Base-by-base conservation (phyloP, 805 yeast species). In the Hemisphaericaspora nanyangensis region DNA sequence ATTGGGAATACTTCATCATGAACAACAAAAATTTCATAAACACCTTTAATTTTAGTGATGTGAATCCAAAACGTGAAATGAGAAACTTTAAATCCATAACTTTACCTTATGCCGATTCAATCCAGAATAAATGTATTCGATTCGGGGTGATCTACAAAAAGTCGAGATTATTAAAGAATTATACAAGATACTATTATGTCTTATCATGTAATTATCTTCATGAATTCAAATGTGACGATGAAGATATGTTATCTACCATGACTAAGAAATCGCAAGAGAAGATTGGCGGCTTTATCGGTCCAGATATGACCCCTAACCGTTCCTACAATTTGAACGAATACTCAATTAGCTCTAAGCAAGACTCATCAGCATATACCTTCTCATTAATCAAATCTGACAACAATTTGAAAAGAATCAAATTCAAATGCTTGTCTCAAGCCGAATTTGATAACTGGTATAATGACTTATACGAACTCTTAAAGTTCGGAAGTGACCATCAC, bases 21-120 rank as follows among this genome's bases (percentile, higher is more conserved):
- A 51, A 55, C 42, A 68, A 65, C 44, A 52, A 75, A 31, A 79
- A 82, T 58, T 85, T 87, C 53, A 73, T 87, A 38, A 22, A 22
- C 5, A 41, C 46, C 11, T 53, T 48, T 39, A 36, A 34, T 28
- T 40, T 41, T 12, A 41, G 47, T n/a, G 78, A 78, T 24, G 63
- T 69, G 35, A 57, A 79, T 34, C 82, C 85, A 15, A 52, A 52
- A 36, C 50, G 39, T 35, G 57, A 50, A 39, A 43, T 47, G 12
- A 70, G 95, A 50, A 77, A 74, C 38, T 60, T 73, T 39, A 70
- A 72, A 34, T 13, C 51, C 30, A 42, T 68, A 12, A 46, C 36
- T 1, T 24, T 66, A 3, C 74, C 74, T 3, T 68, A 62, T 43
- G 35, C 63, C 3, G 43, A 46, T 26, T 64, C 71, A 2, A 54